A percentile compares a stretch with the other conserved stretches of the same genome.
phyloP scores from a whole-genome alignment of 2,329 filamentous ascomycete genomes.

The Xylariomycetidae sp. region DNA sequence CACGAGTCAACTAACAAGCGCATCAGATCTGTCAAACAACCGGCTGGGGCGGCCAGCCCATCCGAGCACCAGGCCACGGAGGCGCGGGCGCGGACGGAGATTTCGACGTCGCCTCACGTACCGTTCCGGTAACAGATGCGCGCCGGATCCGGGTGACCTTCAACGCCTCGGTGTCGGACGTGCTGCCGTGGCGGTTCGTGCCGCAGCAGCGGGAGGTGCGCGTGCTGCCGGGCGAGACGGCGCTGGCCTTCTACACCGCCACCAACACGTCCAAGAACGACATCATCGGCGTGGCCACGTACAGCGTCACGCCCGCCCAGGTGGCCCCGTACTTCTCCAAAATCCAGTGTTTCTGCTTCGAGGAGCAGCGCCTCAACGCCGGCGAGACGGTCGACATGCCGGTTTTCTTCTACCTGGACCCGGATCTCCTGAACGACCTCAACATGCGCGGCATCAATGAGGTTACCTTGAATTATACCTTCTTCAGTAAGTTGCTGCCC shows the following conservation, averaged over 20 bases:
- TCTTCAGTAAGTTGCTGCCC: conserved; percentile 69
- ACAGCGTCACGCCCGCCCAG: conserved; percentile 92
- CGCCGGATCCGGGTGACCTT: conserved; percentile 92
- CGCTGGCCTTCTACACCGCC: conserved; percentile 93
- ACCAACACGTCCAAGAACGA: conserved; percentile 86
- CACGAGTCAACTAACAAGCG: neutral
- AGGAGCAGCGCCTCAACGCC: conserved; percentile 89
- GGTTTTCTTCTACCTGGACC: conserved; percentile 98
- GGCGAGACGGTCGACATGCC: conserved; percentile 99
- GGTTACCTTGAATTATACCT: conserved; percentile 93
- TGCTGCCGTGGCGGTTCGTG: conserved; percentile 94
- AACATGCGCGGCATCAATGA: conserved; percentile 94
- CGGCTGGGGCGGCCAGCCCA: conserved; percentile 88
- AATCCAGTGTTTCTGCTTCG: conserved; percentile 99
- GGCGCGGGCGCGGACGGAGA: conserved; percentile 38
- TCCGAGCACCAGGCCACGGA: conserved; percentile 69
- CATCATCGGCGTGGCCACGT: conserved; percentile 97
- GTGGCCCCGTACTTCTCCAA: conserved; percentile 98
- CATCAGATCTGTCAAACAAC: conserved; percentile 73
- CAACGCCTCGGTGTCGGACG: conserved; percentile 89
- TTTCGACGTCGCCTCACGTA: conserved; percentile 70
- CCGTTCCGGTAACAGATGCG: conserved; percentile 73
- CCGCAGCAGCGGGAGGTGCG: conserved; percentile 96
- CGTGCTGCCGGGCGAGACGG: conserved; percentile 92
- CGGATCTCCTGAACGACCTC: conserved; percentile 84